Conservation (phyloP, 169 alveolate species). For the Cryptosporidium muris region DNA sequence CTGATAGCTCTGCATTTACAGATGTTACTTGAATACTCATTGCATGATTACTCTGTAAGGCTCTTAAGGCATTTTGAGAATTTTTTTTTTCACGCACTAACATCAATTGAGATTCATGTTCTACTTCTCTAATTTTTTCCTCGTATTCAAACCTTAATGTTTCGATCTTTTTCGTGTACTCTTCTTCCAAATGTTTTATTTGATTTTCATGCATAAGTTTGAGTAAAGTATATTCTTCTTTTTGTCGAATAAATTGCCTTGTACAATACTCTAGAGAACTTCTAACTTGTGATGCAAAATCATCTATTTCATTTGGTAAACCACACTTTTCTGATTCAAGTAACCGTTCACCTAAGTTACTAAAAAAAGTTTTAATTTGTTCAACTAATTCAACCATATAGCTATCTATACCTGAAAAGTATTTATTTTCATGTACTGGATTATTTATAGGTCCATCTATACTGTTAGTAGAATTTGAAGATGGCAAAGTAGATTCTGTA, state of each 20-base stretch:
- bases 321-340: conserved; percentile 8
- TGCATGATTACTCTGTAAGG: conserved; percentile 51
- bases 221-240: conserved; percentile 58
- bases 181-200: conserved; percentile 40
- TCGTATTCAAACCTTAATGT: conserved; percentile 26
- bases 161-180: conserved; percentile 12
- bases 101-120: conserved; percentile 22
- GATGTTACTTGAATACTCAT: conserved; percentile 50
- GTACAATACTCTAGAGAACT: conserved; percentile 48
- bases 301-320: conserved; percentile 3
- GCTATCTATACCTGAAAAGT: conserved; percentile 39
- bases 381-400: conserved; percentile 13
- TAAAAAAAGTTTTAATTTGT: conserved; percentile 33
- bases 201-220: conserved; percentile 9
- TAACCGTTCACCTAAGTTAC: conserved; percentile 8
- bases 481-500: neutral
- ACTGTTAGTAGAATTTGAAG: conserved; percentile 9
- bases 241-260: conserved; percentile 46
- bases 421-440: conserved; percentile 19
- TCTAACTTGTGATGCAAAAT: conserved; percentile 30
- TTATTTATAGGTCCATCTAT: conserved; percentile 31
- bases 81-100: conserved; percentile 58
- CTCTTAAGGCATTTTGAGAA: conserved; percentile 27
- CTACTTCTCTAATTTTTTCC: conserved; percentile 51
- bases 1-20: neutral